Percentiles rank a stretch among this genome's conserved stretches.
Conservation (phyloP, 2,329 filamentous ascomycete genomes). For the Xylaria sp. region DNA sequence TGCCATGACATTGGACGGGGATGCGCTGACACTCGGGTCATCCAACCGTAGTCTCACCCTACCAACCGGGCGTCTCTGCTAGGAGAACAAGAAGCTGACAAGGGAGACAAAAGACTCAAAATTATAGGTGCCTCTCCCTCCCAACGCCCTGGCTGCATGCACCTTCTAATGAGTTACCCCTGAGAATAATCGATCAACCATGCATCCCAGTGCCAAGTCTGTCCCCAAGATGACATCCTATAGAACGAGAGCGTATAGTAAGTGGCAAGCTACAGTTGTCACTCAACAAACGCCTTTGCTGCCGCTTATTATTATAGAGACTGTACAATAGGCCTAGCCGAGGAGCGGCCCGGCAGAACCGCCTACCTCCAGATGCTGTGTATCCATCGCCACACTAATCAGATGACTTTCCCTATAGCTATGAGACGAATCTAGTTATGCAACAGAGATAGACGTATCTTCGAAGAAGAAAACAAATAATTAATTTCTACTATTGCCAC, state of each 20-base stretch:
- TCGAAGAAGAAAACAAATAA: background rate
- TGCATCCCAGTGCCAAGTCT: background rate
- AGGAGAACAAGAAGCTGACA: background rate
- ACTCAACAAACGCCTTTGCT: background rate
- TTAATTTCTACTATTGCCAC: background rate
- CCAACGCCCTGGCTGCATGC: background rate
- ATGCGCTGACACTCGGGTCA: background rate
- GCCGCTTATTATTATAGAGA: background rate
- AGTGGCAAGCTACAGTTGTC: background rate
- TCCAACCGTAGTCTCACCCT: background rate
- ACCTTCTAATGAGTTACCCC: background rate
- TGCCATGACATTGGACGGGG: background rate
- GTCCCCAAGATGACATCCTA: background rate
- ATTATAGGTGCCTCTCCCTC: background rate
- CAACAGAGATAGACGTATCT: background rate
- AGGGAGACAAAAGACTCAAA: background rate
- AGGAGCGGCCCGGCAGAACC: background rate
- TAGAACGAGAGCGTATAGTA: background rate
- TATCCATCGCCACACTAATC: background rate
- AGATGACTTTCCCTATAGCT: background rate
- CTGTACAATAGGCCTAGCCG: background rate
- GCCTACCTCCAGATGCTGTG: background rate
- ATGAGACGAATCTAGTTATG: background rate
- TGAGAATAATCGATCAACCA: background rate
- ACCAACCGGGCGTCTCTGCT: background rate